These are phyloP conservation scores for Boletus edulis DNA, from an alignment of 768 basidiomycete genomes.

Conservation along the genomic window DNA sequence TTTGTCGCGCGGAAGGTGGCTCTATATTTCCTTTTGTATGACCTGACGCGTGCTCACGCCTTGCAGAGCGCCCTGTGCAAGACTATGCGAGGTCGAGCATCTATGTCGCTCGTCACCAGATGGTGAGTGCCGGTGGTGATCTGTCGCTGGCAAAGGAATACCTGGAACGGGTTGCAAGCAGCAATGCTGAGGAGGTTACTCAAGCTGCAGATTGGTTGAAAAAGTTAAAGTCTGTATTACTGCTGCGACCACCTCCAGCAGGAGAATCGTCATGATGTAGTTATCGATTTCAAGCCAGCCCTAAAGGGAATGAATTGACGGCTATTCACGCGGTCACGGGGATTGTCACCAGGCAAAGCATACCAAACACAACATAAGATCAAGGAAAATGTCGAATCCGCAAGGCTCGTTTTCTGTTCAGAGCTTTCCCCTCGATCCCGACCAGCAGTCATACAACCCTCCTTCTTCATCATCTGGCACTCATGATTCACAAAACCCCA, in stretches of 20 bases:
- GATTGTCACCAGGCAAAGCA: slow-evolving; percentile 35
- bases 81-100: slow-evolving; percentile 86
- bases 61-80: slow-evolving; percentile 57
- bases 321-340: slow-evolving; percentile 38
- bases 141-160: slow-evolving; percentile 69
- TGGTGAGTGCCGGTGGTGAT: slow-evolving; percentile 60
- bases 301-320: slow-evolving; percentile 24
- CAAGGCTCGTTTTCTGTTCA: slow-evolving; percentile 30
- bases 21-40: slow-evolving; percentile 5
- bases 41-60: slow-evolving; percentile 12
- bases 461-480: slow-evolving; percentile 1
- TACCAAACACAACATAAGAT: slow-evolving; percentile 36
- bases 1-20: slow-evolving; percentile 50
- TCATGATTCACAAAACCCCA: slow-evolving; percentile 4
- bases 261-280: neutral
- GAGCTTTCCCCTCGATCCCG: slow-evolving; percentile 22
- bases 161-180: slow-evolving; percentile 68
- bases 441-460: slow-evolving; percentile 3
- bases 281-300: no score
- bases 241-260: slow-evolving; percentile 14
- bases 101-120: slow-evolving; percentile 78
- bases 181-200: slow-evolving; percentile 80
- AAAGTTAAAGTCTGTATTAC: slow-evolving; percentile 40
- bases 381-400: slow-evolving; percentile 33
- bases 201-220: slow-evolving; percentile 73